Percentiles rank a stretch among this genome's conserved stretches.
phyloP scores from a whole-genome alignment of 768 basidiomycete species.

The Leccinum incarnatum region DNA sequence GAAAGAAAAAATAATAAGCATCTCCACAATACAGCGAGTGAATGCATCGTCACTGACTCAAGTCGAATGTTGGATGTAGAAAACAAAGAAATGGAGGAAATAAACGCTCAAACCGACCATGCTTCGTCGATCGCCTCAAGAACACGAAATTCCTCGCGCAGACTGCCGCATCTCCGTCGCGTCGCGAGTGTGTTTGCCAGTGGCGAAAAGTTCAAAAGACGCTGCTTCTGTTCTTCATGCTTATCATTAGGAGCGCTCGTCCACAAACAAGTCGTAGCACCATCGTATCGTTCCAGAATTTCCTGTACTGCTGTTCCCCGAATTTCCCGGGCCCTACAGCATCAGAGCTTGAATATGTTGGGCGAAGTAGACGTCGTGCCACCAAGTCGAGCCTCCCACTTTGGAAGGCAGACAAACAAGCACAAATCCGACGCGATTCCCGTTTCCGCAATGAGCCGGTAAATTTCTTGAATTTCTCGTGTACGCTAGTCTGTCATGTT shows the following conservation, averaged over 20 bases:
- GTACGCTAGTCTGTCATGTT: conserved; percentile 15
- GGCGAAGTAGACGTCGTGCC: conserved; percentile 67
- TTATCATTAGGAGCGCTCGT: conserved; percentile 45
- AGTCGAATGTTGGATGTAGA: not conserved
- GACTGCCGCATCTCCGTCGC: conserved; percentile 95
- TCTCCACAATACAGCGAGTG: not conserved
- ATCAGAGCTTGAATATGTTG: conserved; percentile 87
- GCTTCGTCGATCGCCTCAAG: conserved; percentile 73
- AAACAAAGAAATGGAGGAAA: not conserved
- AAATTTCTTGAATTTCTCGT: conserved; percentile 22
- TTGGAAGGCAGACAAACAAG: not conserved
- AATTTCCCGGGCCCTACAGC: conserved; percentile 28
- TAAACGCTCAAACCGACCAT: conserved; percentile 73
- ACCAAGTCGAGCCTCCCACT: not conserved
- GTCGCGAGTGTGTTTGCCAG: conserved; percentile 50
- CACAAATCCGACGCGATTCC: not conserved
- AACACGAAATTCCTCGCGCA: conserved; percentile 85
- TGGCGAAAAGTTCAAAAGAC: conserved; percentile 48
- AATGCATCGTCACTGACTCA: not conserved
- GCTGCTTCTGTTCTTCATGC: conserved; percentile 37
- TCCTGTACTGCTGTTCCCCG: conserved; percentile 1
- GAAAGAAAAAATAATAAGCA: not conserved
- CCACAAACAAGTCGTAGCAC: no score
- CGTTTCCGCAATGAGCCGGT: not conserved
- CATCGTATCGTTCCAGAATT: not conserved